Conservation (phyloP, 257 asterid genomes). For the Fraxinus pennsylvanica region DNA sequence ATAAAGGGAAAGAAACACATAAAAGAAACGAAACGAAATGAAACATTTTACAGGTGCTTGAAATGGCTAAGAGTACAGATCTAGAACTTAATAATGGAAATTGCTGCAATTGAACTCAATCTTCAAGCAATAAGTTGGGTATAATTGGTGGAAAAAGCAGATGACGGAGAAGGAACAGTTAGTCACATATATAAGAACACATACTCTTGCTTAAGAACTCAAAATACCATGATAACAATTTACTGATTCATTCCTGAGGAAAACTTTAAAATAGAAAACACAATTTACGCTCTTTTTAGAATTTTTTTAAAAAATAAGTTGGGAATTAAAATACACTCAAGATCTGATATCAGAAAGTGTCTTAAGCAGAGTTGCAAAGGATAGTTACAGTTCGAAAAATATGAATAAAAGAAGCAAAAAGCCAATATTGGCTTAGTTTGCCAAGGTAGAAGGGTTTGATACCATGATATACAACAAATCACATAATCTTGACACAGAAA, state of each 20-base stretch:
- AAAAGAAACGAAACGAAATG: background rate
- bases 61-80: background rate
- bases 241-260: background rate
- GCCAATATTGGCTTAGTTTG: background rate
- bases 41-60: background rate
- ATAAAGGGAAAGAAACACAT: background rate
- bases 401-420: background rate
- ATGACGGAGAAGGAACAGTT: background rate
- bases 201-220: background rate
- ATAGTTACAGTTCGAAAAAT: background rate
- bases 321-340: background rate
- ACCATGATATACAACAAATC: background rate
- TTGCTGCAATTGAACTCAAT: background rate
- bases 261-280: background rate
- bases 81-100: background rate
- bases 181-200: background rate
- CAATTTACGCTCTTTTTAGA: background rate
- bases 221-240: background rate
- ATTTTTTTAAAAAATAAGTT: background rate
- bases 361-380: background rate
- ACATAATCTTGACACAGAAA: background rate
- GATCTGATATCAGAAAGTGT: background rate
- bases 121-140: background rate
- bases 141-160: background rate
- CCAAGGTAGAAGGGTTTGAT: background rate